Base-by-base conservation (phyloP, 2,329 filamentous ascomycete genomes). In the Cordyceps cateniannulata region DNA sequence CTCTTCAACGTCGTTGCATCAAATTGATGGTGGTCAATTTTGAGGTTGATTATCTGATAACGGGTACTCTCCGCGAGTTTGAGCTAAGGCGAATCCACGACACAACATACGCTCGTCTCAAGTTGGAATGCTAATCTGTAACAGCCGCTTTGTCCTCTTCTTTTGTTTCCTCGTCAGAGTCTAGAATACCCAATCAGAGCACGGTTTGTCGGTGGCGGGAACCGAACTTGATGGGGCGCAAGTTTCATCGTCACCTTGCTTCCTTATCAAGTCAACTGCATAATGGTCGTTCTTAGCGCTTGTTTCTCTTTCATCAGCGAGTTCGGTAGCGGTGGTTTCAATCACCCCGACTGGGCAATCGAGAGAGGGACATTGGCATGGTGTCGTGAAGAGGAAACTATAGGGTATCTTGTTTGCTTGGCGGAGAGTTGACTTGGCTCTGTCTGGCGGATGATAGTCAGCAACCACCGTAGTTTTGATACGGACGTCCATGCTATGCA, bases 61-160 rank as follows among this genome's bases (percentile, higher is more conserved):
- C 45, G 32, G 16, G 40, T 24, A 45, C 52, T 38, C 16, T 6
- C 3, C 7, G 42, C 6, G 42, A 8, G 40, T 22, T 55, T 45
- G 38, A 55, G 25, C n/a, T 6, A 16, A 20, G 24, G 20, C 14
- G 7, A n/a, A 16, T 20, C n/a, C 12, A 35, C 22, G 42, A n/a
- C 38, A 25, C 12, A 14, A 12, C 42, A 2, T 47, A 14, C 40
- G 27, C 29, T 57, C 54, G 42, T 57, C 54, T 48, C 29, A 38
- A 38, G n/a, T 38, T 25, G 29, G 5, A 24, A 38, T 48, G 27
- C n/a, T 5, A 22, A 35, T 47, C 54, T 57, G 54, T 38, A 57
- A 57, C 54, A 57, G 32, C 32, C 54, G 42, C 54, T 57, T 57
- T 38, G 54, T 57, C 54, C 44, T 47, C 24, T 42, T 40, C 35